A percentile compares a stretch with the other conserved stretches of the same genome.
Conservation (phyloP, 2,329 filamentous ascomycete species). For the Sporothrix schenckii region DNA sequence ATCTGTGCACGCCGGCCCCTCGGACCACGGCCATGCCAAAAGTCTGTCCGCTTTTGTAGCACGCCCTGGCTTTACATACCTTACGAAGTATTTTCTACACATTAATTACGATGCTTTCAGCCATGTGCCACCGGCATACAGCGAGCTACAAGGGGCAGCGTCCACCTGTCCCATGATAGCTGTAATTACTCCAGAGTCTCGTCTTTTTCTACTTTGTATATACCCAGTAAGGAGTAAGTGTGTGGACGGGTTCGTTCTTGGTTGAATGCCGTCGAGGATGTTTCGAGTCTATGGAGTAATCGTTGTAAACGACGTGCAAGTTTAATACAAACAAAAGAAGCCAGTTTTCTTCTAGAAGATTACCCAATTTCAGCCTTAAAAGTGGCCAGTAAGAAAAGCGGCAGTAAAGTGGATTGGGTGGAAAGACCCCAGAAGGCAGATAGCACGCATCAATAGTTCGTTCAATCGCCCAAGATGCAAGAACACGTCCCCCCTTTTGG, state of each 20-base stretch:
- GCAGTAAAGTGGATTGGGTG: neutral
- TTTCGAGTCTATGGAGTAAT: neutral
- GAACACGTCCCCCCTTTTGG: neutral
- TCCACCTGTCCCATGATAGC: neutral
- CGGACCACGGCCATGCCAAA: neutral
- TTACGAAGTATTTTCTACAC: no score
- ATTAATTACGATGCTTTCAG: neutral
- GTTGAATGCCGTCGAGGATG: slow-evolving; percentile 1
- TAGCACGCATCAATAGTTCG: slow-evolving; percentile 19
- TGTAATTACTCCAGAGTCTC: neutral
- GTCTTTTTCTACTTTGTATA: no score
- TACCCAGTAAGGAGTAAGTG: no score
- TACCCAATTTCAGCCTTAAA: slow-evolving; percentile 26
- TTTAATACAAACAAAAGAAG: no score
- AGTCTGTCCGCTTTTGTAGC: neutral
- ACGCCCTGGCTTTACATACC: no score
- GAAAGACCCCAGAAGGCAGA: neutral
- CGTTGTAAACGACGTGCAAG: neutral
- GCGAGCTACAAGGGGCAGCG: neutral
- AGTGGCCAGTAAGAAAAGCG: neutral
- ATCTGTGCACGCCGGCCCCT: neutral
- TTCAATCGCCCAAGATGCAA: neutral
- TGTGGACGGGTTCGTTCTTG: neutral
- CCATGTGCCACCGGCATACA: slow-evolving; percentile 14
- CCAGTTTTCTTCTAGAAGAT: slow-evolving; percentile 4